A percentile compares a stretch with the other conserved stretches of the same genome.
phyloP scores from a whole-genome alignment of 2,329 filamentous ascomycete genomes.

The Setomelanomma holmii region DNA sequence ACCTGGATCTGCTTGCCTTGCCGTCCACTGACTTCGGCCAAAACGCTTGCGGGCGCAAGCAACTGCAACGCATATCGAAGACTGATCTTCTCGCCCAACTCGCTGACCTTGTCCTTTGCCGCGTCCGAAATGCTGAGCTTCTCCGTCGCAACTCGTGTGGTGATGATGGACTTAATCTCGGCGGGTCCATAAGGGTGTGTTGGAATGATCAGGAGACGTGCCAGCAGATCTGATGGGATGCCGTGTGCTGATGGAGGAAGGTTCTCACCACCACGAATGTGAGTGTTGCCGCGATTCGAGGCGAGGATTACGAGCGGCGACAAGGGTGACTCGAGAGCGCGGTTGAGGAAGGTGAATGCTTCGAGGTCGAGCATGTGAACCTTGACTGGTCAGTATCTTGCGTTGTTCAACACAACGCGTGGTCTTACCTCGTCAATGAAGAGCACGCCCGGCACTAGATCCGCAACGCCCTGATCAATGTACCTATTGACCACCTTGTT shows the following conservation, averaged over 20 bases:
- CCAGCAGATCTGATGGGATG: conserved; percentile 90
- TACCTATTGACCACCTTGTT: conserved; percentile 99
- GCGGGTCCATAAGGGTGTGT: conserved; percentile 86
- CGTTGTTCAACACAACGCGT: neutral
- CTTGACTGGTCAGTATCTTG: conserved; percentile 56
- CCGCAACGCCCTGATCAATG: conserved; percentile 96
- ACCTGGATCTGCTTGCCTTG: conserved; percentile 58
- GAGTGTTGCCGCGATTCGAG: conserved; percentile 93
- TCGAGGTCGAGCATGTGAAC: conserved; percentile 99
- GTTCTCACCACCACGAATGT: conserved; percentile 83
- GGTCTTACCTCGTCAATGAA: conserved; percentile 94
- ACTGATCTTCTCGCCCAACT: conserved; percentile 87
- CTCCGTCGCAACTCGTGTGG: conserved; percentile 82
- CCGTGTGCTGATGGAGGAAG: conserved; percentile 77
- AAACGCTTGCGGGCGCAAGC: conserved; percentile 86
- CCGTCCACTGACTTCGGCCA: conserved; percentile 72
- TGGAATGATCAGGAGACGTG: conserved; percentile 92
- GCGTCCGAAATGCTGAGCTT: conserved; percentile 78
- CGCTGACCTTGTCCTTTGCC: conserved; percentile 85
- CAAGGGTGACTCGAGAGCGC: conserved; percentile 92
- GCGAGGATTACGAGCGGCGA: conserved; percentile 97
- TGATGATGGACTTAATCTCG: conserved; percentile 92
- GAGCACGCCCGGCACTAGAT: conserved; percentile 95
- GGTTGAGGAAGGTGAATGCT: conserved; percentile 98
- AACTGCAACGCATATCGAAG: conserved; percentile 93